Evolutionary conservation across 495 filamentous ascomycete species (phyloP), one percentile per base, ranked within the genome.

Genomic region (Penicillium samsonianum): DNA sequence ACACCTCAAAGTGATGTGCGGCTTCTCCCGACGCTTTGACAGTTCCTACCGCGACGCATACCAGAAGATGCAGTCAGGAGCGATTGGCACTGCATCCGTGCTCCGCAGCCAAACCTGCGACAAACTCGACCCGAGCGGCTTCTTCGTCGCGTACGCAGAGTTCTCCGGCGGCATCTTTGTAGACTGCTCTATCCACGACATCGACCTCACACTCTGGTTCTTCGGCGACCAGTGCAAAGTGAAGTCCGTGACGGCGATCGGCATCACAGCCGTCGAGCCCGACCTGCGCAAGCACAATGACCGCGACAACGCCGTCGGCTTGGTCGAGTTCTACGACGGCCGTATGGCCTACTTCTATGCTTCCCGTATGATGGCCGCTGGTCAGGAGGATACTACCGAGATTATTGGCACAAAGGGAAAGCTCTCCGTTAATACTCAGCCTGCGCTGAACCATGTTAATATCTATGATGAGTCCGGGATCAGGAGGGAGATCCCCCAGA

Each of bases 341-440:
- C 76, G 79, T 61, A 79, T 88, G 37, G 84, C 83, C 6, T 85
- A 86, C 57, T 81, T 85, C 56, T 87, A 84, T 67, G 73, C 70
- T 19, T 76, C 69, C 8, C 73, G 84, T 16, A 87, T 86, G 83
- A 87, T 87, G 82, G 80, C 82, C 0, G 76, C 79, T 2, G 85
- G 85, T 1, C 85, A 87, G 69, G 78, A 85, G 58, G 85, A 88
- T 59, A 78, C 74, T 55, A 85, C 84, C 0, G 85, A 88, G 70
- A 76, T 88, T 49, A 82, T 87, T 54, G 84, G 84, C 7, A 87
- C 84, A 0, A 70, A 78, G 50, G 84, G 84, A 5, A 87, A 86
- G 62, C 45, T 87, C 12, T 71, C 75, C 0, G 77, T 87, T 22
- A 87, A 86, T 57, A 74, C 72, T 11, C 74, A 82, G 56, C 84